These are phyloP conservation scores for Rhizopogon salebrosus DNA, from an alignment of 768 basidiomycete genomes.

Conservation along the genomic window DNA sequence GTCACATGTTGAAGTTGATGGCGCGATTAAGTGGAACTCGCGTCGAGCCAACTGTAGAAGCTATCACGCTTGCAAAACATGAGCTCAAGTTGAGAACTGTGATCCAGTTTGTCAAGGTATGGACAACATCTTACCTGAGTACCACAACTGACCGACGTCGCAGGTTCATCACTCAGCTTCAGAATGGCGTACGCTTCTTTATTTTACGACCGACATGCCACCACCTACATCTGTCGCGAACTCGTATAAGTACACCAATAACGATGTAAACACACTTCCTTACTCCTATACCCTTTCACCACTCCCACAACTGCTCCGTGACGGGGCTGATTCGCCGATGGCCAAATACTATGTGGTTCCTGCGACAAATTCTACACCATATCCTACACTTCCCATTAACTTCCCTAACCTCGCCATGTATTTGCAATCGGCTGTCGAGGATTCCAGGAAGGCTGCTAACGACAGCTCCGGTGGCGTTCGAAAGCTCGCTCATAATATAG, in stretches of 20 bases:
- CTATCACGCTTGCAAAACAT: slow-evolving; percentile 50
- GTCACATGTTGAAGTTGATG: slow-evolving; percentile 68
- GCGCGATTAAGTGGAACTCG: slow-evolving; percentile 66
- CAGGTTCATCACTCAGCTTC: slow-evolving; percentile 55
- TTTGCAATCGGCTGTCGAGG: slow-evolving; percentile 63
- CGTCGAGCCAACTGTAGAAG: slow-evolving; percentile 67
- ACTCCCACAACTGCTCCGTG: slow-evolving; percentile 57
- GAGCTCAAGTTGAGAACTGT: slow-evolving; percentile 65
- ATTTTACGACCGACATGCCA: slow-evolving; percentile 72
- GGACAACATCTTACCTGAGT: slow-evolving; percentile 11
- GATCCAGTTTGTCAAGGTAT: slow-evolving; percentile 73
- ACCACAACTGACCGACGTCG: slow-evolving; percentile 3
- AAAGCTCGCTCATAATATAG: slow-evolving; percentile 66
- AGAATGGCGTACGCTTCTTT: slow-evolving; percentile 72
- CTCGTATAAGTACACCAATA: slow-evolving; percentile 44
- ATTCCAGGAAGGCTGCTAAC: slow-evolving; percentile 54
- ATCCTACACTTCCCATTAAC: slow-evolving; percentile 66
- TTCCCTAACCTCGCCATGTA: slow-evolving; percentile 77
- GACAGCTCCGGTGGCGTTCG: slow-evolving; percentile 60
- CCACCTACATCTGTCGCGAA: slow-evolving; percentile 41
- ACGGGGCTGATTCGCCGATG: slow-evolving; percentile 54
- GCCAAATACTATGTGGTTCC: slow-evolving; percentile 74
- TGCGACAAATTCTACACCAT: slow-evolving; percentile 49
- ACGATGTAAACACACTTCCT: slow-evolving; percentile 63
- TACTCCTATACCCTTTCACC: slow-evolving; percentile 64